Evolutionary conservation across 768 basidiomycete genomes (phyloP), one percentile per base, ranked within the genome.

Genomic region (Rubroboletus pulcherrimus): DNA sequence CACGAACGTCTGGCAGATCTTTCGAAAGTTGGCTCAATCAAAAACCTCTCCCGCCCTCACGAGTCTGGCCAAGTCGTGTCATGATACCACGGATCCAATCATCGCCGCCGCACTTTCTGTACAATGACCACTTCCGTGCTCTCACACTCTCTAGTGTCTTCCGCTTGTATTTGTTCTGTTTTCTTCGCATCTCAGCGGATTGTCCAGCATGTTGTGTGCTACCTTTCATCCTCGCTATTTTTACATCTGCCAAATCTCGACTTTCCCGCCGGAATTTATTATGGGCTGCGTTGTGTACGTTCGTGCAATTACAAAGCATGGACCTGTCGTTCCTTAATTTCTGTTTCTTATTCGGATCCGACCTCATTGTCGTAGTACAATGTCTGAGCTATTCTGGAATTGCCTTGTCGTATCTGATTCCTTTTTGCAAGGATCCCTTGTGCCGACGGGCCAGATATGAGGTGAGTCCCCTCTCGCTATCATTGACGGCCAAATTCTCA

Each of bases 11-110:
- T 12, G 33, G n/a, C 35, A 71, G 69, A 71, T 71, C 43, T 71
- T 71, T 49, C 69, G 71, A 43, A 71, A 69, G 57, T 30, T 71
- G 49, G 71, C 71, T 31, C 62, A 66, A 40, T 48, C 62, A 14
- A 30, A 26, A 26, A 19, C 31, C 31, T 60, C 54, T 11, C 55
- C 61, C 1, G 7, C 51, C 29, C 39, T 50, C 24, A 3, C 52
- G 24, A 43, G 38, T 34, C 44, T 59, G 30, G 26, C 51, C 49
- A 56, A 58, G 51, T 1, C 64, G 34, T 68, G 68, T 39, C 57
- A 52, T 40, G 64, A 55, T 12, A 57, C 56, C 64, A 64, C 60
- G 49, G 64, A 64, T 54, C 43, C 64, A 12, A 49, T 61, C 19
- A 39, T 62, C 2, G 51, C 62, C 0, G 37, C 68, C 19, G 40